Evolutionary conservation across 139 green algal genomes (phyloP), one percentile per base, ranked within the genome.

Genomic region (Monoraphidium neglectum): DNA sequence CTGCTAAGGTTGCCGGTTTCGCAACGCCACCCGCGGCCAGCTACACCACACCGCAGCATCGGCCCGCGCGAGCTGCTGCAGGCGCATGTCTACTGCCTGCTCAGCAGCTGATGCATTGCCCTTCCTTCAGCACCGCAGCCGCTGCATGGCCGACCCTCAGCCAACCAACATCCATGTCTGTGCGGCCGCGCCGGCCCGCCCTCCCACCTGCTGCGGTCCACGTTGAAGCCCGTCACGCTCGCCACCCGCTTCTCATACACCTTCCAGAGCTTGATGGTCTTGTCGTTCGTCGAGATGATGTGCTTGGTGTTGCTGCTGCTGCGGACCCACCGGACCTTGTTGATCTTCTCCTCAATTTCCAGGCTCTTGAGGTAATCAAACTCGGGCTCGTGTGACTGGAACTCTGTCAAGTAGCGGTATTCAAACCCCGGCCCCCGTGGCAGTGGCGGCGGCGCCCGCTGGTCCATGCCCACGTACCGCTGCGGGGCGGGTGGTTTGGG

Each of bases 321-420:
- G 59, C 79, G 70, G 59, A 84, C 92, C 95, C 95, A 99, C 63
- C 91, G 81, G 40, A 99, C 91, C 77, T 96, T 97, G 88, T 99
- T 99, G 77, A 99, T 98, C 87, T 99, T 99, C 84, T 99, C 97
- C 80, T 99, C 95, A 68, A 99, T 99, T 85, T 99, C 97, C 72
- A 99, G 69, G 1, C 86, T 95, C 78, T 99, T 99, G 1, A 99
- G 86, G 80, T 99, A 99, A 73, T 99, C 96, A 85, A 99, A 99
- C 86, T 99, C 97, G 12, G 96, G 94, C 84, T 99, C 94, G 82
- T 99, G 97, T 18, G 89, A 96, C 88, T 99, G 97, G 68, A 99
- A 99, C 87, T 99, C 97, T 10, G 96, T 99, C 30, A 97, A 89
- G 83, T 99, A 99, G 5, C 93, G 82, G 81, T 96, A 99, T 81